These are phyloP conservation scores for Colletotrichum australisinense DNA, from an alignment of 2,329 filamentous ascomycete genomes.

Conservation along the genomic window DNA sequence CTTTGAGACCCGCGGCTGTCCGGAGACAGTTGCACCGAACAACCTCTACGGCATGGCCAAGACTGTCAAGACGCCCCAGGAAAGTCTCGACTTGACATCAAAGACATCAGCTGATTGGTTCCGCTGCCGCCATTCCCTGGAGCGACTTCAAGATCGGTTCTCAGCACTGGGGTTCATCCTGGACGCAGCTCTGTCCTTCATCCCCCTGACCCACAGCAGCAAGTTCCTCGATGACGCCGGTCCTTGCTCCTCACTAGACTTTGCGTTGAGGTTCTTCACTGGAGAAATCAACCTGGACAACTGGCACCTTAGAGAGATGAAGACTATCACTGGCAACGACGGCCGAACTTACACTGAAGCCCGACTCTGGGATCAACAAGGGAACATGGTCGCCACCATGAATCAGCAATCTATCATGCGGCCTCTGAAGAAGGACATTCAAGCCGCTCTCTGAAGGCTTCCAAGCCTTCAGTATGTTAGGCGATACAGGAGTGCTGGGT, in stretches of 20 bases:
- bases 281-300: slow-evolving; percentile 49
- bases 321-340: slow-evolving; percentile 48
- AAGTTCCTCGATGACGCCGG: slow-evolving; percentile 55
- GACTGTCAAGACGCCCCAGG: slow-evolving; percentile 49
- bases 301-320: slow-evolving; percentile 58
- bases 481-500: not conserved
- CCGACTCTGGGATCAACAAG: slow-evolving; percentile 56
- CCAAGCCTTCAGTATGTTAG: not conserved
- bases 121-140: slow-evolving; percentile 39
- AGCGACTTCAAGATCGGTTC: slow-evolving; percentile 45
- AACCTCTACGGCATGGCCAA: slow-evolving; percentile 56
- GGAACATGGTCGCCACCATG: slow-evolving; percentile 58
- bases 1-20: slow-evolving; percentile 50
- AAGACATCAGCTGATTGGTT: slow-evolving; percentile 57
- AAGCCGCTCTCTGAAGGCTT: slow-evolving; percentile 5
- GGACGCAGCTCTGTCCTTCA: slow-evolving; percentile 56
- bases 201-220: slow-evolving; percentile 55
- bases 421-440: slow-evolving; percentile 14
- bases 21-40: slow-evolving; percentile 55
- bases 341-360: slow-evolving; percentile 58
- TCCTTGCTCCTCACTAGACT: slow-evolving; percentile 61
- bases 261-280: slow-evolving; percentile 57
- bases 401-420: slow-evolving; percentile 58
- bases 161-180: slow-evolving; percentile 55
- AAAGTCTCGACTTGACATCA: slow-evolving; percentile 41